Percentiles rank a stretch among this genome's conserved stretches.
These are phyloP conservation scores for Tulasnella sp. DNA, from an alignment of 768 basidiomycete genomes.

Conservation along the genomic window DNA sequence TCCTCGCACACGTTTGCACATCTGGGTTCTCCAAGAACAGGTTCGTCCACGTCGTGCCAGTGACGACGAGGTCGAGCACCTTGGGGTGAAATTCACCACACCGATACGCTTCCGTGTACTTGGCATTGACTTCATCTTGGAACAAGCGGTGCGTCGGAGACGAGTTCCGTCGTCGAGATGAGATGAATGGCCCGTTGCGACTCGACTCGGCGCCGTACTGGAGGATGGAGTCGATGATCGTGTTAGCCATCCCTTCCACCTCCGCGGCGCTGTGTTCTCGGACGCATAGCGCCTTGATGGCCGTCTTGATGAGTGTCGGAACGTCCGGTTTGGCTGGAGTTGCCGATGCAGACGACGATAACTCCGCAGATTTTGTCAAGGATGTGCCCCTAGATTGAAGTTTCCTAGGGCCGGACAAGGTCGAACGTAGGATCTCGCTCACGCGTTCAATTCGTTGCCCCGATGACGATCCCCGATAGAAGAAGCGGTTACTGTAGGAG, in stretches of 20 bases:
- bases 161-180: neutral
- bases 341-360: neutral
- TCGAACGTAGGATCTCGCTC: conserved; percentile 27
- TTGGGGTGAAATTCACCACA: conserved; percentile 7
- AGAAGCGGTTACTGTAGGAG: conserved; percentile 39
- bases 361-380: neutral
- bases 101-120: conserved; percentile 12
- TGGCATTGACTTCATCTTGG: conserved; percentile 4
- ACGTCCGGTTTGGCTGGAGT: neutral
- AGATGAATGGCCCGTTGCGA: conserved; percentile 9
- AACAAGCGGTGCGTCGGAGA: neutral
- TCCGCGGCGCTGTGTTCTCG: conserved; percentile 3
- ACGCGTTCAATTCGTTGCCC: conserved; percentile 57
- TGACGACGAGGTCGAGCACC: conserved; percentile 9
- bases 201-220: conserved; percentile 14
- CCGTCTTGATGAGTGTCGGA: conserved; percentile 7
- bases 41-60: conserved; percentile 15
- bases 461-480: conserved; percentile 45
- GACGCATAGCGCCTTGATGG: conserved; percentile 10
- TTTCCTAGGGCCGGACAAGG: conserved; percentile 3
- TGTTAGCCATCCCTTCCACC: conserved; percentile 16
- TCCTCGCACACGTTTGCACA: neutral
- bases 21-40: conserved; percentile 16
- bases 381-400: neutral
- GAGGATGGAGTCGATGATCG: conserved; percentile 16